Percentiles rank a stretch among this genome's conserved stretches.
phyloP scores from a whole-genome alignment of 192 early-diverging fungal species.

The Podila epigama region DNA sequence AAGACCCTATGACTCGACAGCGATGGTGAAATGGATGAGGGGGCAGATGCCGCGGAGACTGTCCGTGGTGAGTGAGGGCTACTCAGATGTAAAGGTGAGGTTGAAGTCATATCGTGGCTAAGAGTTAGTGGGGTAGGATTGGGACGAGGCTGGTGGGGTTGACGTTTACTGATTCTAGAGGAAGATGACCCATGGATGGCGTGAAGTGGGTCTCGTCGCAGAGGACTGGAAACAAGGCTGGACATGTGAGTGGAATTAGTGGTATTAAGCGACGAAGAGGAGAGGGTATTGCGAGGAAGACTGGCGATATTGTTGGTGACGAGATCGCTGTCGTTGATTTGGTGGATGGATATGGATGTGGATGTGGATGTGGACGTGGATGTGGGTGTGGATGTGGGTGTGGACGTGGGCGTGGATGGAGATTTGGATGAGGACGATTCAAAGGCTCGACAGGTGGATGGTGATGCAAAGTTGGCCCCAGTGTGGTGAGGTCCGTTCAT shows the following conservation, averaged over 20 bases:
- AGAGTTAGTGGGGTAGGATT: too few relatives aligned
- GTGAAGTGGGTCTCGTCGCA: background rate
- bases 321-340: conserved; percentile 2
- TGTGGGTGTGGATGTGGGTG: background rate
- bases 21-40: background rate
- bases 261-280: too few relatives aligned
- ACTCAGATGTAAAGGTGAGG: background rate
- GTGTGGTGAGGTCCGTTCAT: background rate
- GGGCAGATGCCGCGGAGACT: too few relatives aligned
- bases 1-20: too few relatives aligned
- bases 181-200: background rate
- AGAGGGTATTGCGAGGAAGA: too few relatives aligned
- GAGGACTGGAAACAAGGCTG: background rate
- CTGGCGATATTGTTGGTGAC: background rate
- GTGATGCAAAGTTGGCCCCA: conserved; percentile 5
- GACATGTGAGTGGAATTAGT: too few relatives aligned
- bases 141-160: too few relatives aligned
- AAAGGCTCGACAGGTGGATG: conserved; percentile 12
- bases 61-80: too few relatives aligned
- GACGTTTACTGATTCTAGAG: background rate
- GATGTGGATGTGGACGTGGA: background rate
- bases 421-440: conserved; percentile 2
- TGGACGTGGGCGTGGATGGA: background rate
- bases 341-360: background rate
- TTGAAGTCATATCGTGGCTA: background rate